Evolutionary conservation across 2,329 filamentous ascomycete genomes (phyloP).

Genomic region (Phialemoniopsis sp.): DNA sequence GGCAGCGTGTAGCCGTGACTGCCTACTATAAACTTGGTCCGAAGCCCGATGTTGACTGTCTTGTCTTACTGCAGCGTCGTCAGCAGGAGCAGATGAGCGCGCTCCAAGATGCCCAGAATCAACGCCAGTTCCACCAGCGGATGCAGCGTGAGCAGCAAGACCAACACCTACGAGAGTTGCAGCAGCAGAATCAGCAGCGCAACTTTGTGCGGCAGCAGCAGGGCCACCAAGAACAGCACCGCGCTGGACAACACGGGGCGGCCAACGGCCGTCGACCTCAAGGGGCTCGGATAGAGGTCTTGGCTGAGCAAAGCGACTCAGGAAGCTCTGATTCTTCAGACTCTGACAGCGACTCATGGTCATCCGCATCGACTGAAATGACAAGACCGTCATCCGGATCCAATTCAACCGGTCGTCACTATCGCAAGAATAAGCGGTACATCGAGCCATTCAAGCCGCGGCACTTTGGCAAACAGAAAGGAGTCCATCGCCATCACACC

Average conservation of each 20-base stretch:
- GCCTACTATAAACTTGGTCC: slow-evolving; percentile 41
- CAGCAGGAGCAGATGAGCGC: slow-evolving; percentile 5
- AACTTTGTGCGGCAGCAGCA: neutral
- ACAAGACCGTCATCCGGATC: neutral
- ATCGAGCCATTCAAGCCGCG: neutral
- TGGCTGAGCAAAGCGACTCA: neutral
- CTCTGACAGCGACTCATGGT: neutral
- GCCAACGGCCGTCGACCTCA: neutral
- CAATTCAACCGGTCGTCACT: slow-evolving; percentile 1
- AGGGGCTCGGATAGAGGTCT: neutral
- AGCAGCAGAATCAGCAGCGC: slow-evolving; percentile 1
- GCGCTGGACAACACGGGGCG: neutral
- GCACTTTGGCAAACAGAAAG: neutral
- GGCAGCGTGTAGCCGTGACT: slow-evolving; percentile 34
- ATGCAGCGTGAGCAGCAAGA: slow-evolving; percentile 1
- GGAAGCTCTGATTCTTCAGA: neutral
- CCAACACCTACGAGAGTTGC: slow-evolving; percentile 2
- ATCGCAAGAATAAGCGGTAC: neutral
- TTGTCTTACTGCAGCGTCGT: slow-evolving; percentile 17
- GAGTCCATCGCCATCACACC: neutral
- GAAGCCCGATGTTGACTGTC: slow-evolving; percentile 20
- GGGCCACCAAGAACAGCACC: neutral
- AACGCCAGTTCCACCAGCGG: slow-evolving; percentile 3
- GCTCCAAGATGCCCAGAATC: slow-evolving; percentile 2
- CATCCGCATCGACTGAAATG: neutral